Percentiles rank a stretch among this genome's conserved stretches.
phyloP scores from a whole-genome alignment of 306 rosid genomes.

The Lathyrus tuberosus region DNA sequence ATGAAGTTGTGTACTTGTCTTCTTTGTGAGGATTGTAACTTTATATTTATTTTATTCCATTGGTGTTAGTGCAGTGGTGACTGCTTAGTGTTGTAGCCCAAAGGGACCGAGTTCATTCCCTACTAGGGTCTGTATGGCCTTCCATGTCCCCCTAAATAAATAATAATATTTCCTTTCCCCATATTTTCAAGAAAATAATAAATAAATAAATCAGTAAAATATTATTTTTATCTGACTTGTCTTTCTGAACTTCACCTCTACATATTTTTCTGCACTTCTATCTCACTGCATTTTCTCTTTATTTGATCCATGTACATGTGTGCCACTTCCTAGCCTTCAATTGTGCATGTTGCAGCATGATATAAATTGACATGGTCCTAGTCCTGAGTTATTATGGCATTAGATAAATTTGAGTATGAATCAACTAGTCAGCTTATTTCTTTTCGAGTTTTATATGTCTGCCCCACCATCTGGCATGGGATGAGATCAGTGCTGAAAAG shows the following conservation, averaged over 20 bases:
- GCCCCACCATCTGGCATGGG: not conserved
- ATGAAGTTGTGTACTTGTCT: slow-evolving; percentile 25
- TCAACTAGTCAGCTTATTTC: slow-evolving; percentile 20
- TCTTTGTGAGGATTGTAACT: slow-evolving; percentile 19
- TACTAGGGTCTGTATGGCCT: not conserved
- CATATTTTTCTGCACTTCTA: not conserved
- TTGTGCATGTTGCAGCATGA: slow-evolving; percentile 12
- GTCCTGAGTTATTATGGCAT: slow-evolving; percentile 13
- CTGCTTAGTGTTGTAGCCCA: not conserved
- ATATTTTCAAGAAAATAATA: not conserved
- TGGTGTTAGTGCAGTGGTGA: not conserved
- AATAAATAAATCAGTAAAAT: not conserved
- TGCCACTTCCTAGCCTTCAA: slow-evolving; percentile 1
- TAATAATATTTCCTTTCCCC: not conserved
- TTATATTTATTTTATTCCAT: not conserved
- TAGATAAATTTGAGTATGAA: slow-evolving; percentile 17
- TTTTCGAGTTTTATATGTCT: slow-evolving; percentile 28
- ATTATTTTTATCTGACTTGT: slow-evolving; percentile 45
- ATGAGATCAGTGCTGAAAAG: slow-evolving; percentile 24
- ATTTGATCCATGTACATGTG: slow-evolving; percentile 12
- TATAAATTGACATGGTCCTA: slow-evolving; percentile 5
- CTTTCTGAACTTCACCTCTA: slow-evolving; percentile 45
- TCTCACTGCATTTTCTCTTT: slow-evolving; percentile 19
- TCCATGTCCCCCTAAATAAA: not conserved
- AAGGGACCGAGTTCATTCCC: not conserved